A percentile compares a stretch with the other conserved stretches of the same genome.
These are phyloP conservation scores for Paecilomyces fulvus DNA, from an alignment of 2,329 filamentous ascomycete species.

Conservation along the genomic window DNA sequence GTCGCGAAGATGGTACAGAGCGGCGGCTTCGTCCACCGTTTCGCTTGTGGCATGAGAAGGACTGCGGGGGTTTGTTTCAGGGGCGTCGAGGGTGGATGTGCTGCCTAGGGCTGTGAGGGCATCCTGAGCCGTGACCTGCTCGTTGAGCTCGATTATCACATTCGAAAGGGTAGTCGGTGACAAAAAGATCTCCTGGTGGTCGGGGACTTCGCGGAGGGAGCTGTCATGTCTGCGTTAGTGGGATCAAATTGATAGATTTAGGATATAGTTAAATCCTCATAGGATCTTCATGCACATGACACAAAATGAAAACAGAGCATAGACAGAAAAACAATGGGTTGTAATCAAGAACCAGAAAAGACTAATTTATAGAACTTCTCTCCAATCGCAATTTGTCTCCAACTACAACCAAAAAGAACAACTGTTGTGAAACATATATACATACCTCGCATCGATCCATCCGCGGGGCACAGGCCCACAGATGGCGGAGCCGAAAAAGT, in stretches of 20 bases:
- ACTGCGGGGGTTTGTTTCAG: slow-evolving; percentile 6
- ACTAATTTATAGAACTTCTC: neutral
- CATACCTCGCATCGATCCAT: slow-evolving; percentile 31
- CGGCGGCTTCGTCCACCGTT: slow-evolving; percentile 57
- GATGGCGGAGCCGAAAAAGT: slow-evolving; percentile 29
- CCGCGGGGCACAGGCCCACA: slow-evolving; percentile 22
- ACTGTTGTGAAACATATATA: neutral
- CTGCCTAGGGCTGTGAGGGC: slow-evolving; percentile 13
- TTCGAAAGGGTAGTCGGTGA: slow-evolving; percentile 74
- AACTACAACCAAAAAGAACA: neutral
- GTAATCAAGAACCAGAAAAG: neutral
- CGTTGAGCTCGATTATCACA: slow-evolving; percentile 83
- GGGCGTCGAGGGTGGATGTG: slow-evolving; percentile 6
- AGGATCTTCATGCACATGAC: neutral
- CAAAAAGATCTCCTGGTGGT: slow-evolving; percentile 85
- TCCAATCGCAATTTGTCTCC: neutral
- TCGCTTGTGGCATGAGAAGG: slow-evolving; percentile 46
- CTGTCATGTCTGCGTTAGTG: slow-evolving; percentile 9
- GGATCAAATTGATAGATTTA: neutral
- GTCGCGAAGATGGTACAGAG: slow-evolving; percentile 61
- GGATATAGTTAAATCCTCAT: neutral
- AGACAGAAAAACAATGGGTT: neutral
- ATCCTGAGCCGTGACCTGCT: slow-evolving; percentile 53
- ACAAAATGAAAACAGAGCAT: neutral
- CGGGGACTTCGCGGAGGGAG: slow-evolving; percentile 29